Percentiles rank a stretch among this genome's conserved stretches.
Evolutionary conservation across 164 flowering plant species (phyloP).

Genomic region (Stephania cephalantha): DNA sequence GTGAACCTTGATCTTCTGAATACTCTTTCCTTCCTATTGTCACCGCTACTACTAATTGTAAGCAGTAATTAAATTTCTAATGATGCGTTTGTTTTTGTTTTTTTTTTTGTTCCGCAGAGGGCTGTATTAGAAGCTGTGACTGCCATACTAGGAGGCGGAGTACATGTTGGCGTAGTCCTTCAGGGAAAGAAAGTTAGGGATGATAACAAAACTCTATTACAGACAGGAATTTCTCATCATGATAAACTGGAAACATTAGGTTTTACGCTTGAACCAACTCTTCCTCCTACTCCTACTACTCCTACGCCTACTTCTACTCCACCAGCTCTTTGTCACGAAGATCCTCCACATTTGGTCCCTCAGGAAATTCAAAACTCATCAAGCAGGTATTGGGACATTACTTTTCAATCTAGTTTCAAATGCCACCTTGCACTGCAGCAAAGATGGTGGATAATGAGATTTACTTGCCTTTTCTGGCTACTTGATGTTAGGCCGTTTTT

Average conservation of each 20-base stretch:
- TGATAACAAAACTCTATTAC: slow-evolving; percentile 67
- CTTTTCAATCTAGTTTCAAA: not conserved
- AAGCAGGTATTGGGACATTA: slow-evolving; percentile 40
- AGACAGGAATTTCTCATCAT: slow-evolving; percentile 69
- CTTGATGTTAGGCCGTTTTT: no score
- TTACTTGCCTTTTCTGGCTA: no score
- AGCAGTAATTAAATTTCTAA: slow-evolving; percentile 1
- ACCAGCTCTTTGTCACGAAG: slow-evolving; percentile 28
- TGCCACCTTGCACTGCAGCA: not conserved
- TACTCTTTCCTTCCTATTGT: not conserved
- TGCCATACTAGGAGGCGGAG: slow-evolving; percentile 72
- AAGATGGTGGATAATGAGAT: no score
- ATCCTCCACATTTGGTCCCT: slow-evolving; percentile 24
- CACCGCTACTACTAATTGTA: not conserved
- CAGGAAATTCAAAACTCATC: slow-evolving; percentile 38
- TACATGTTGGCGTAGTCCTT: slow-evolving; percentile 70
- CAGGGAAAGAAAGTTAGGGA: slow-evolving; percentile 84
- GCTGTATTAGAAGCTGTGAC: slow-evolving; percentile 91
- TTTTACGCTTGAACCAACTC: slow-evolving; percentile 68
- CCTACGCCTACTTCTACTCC: slow-evolving; percentile 28
- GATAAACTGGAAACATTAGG: slow-evolving; percentile 61
- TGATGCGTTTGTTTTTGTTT: slow-evolving; percentile 1
- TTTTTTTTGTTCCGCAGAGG: slow-evolving; percentile 36
- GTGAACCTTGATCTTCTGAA: not conserved
- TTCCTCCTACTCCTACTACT: slow-evolving; percentile 20